Base-by-base conservation (phyloP, 2,329 filamentous ascomycete species). In the Ciborinia camelliae region DNA sequence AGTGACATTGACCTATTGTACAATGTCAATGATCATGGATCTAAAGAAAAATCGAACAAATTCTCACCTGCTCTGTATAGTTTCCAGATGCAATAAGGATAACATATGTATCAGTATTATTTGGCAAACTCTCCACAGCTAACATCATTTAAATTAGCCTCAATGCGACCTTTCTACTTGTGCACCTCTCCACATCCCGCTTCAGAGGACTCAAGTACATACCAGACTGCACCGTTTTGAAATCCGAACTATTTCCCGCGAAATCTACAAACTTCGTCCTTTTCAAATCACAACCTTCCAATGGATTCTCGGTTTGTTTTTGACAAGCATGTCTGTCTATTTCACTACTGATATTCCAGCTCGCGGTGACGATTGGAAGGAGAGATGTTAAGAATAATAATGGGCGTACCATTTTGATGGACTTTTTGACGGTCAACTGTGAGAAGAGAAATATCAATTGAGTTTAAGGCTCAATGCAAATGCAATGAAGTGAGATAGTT, bases 51-150 rank as follows among this genome's bases (percentile, higher is more conserved):
- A 9, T 26, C 3, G 15, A 15, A n/a, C 39, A 53, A 26, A 26
- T 20, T 43, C 48, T 23, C 62, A 71, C 71, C 55, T 72, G 71
- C 71, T 89, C 86, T 1, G 77, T 82, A 70, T 89, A 89, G 66
- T 79, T 80, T 0, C 86, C 86, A 0, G 85, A 79, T 0, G 82
- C 80, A 53, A 89, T 81, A 15, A 89, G 79, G 68, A 90, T 88
- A 23, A 80, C 80, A 64, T 82, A 73, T n/a, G 73, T 69, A 41
- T 71, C 71, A 61, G 68, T 70, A 23, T 73, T 71, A 43, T 73
- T 72, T 53, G 71, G 71, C 28, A 73, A 51, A 32, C 70, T 69
- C 39, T 60, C 65, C 41, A 73, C 68, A 62, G 72, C 72, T 72
- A 55, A 9, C 2, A 37, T 20, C 50, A 37, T 18, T 55, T 8